Evolutionary conservation across 2,329 filamentous ascomycete species (phyloP), one percentile per base, ranked within the genome.

Genomic region (Fusarium metavorans): DNA sequence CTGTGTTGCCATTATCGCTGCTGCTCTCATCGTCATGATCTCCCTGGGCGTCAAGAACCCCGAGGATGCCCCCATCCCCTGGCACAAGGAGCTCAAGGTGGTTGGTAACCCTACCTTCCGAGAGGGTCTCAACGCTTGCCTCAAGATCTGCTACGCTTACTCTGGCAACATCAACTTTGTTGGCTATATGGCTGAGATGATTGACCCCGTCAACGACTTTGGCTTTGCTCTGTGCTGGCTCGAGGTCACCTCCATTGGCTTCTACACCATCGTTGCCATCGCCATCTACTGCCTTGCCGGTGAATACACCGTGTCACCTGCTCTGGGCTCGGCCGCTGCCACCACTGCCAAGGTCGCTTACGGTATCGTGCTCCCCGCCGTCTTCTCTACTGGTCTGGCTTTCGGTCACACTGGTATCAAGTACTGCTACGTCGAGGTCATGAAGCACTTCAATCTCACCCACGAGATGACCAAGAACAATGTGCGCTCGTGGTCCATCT

Each of bases 101-200:
- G 73, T 81, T 9, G 80, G 75, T 4, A 65, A 78, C 50, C 81
- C 82, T 4, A 75, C 66, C 61, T 83, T 83, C 68, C 75, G 76
- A 11, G 76, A 81, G 20, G 81, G 80, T 10, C 73, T 83, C 66
- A 81, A 77, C 63, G 77, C 80, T 3, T 82, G 80, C 60, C 79
- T 83, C 66, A 80, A 81, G 70, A 78, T 83, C 54, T 79, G 76
- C 73, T 83, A 82, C 68, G 81, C 82, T 34, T 83, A 81, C 72
- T 82, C 82, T 8, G 82, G 82, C 18, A 82, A 84, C 73, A 81
- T 82, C 58, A 82, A 80, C 66, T 82, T 82, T 52, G 81, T 85
- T 39, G 76, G 75, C 1, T 81, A 81, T 65, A 81, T 82, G 80
- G 80, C 80, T 23, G 81, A 82, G 77, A 82, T 82, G 81, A 76